Evolutionary conservation across 140 eudicot species (phyloP).

Genomic region (Cichorium intybus): DNA sequence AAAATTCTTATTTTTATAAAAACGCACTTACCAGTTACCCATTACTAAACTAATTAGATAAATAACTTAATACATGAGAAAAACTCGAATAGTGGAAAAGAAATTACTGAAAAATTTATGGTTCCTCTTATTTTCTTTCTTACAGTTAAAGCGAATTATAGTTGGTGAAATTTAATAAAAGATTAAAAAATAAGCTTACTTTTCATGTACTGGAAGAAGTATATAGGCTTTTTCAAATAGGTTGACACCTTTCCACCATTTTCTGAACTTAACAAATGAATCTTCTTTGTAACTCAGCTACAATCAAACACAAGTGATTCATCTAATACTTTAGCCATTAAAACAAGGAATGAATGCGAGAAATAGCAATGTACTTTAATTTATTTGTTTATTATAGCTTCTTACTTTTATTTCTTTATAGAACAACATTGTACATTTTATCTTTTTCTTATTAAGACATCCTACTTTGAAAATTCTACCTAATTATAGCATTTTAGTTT

Average conservation of each 20-base stretch:
- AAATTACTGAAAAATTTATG: not conserved
- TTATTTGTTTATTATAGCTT: not conserved
- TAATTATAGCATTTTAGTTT: no score
- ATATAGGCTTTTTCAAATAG: constrained; percentile 80
- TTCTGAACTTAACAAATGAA: constrained; percentile 69
- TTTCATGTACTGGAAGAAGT: constrained; percentile 84
- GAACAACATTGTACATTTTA: not conserved
- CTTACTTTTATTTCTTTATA: not conserved
- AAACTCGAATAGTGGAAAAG: not conserved
- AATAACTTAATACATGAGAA: not conserved
- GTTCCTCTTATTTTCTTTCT: constrained; percentile 5
- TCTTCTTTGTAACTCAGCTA: constrained; percentile 55
- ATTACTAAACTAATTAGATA: not conserved
- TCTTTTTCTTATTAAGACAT: not conserved
- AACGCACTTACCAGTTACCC: not conserved
- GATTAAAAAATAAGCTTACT: constrained; percentile 39
- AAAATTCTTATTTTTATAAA: not conserved
- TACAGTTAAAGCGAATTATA: not conserved
- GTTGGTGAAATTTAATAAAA: no score
- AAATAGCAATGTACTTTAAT: not conserved
- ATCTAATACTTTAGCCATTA: not conserved
- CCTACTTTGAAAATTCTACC: no score
- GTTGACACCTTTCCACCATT: constrained; percentile 97
- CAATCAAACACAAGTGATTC: not conserved
- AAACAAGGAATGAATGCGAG: not conserved